phyloP scores from a whole-genome alignment of 352 stramenopile species.

The Globisporangium irregulare region DNA sequence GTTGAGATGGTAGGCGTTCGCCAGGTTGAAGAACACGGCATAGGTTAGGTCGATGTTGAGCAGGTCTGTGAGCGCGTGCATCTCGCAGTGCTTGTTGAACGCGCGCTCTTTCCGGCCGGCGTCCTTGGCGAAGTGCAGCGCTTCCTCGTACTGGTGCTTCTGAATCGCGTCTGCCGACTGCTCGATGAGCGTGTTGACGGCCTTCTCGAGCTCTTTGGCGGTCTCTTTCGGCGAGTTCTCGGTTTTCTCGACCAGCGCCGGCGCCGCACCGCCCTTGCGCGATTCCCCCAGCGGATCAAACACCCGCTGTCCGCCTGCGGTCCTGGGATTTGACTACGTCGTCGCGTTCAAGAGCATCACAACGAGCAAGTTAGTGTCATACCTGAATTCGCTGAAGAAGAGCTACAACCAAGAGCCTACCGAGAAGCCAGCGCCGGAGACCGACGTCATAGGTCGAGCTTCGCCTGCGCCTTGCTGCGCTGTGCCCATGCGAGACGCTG shows the following conservation, averaged over 20 bases:
- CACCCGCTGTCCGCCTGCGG: slow-evolving; percentile 56
- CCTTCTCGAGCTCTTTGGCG: slow-evolving; percentile 88
- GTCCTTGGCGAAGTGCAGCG: slow-evolving; percentile 87
- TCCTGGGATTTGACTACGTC: slow-evolving; percentile 75
- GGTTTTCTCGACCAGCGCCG: slow-evolving; percentile 85
- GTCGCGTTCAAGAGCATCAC: slow-evolving; percentile 10
- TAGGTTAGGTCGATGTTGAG: slow-evolving; percentile 95
- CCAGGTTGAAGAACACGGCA: slow-evolving; percentile 94
- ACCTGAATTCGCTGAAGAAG: no score
- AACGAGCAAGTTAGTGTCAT: neutral
- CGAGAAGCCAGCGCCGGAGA: slow-evolving; percentile 90
- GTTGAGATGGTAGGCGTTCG: slow-evolving; percentile 92
- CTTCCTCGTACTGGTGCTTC: slow-evolving; percentile 75
- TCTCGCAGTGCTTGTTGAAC: slow-evolving; percentile 91
- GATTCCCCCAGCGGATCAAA: slow-evolving; percentile 92
- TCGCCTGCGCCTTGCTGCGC: slow-evolving; percentile 47
- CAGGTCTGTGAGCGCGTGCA: slow-evolving; percentile 82
- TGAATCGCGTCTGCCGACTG: slow-evolving; percentile 80
- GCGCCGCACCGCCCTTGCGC: slow-evolving; percentile 70
- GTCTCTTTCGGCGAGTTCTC: slow-evolving; percentile 93
- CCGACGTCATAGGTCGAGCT: slow-evolving; percentile 91
- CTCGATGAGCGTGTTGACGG: slow-evolving; percentile 92
- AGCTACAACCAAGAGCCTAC: slow-evolving; percentile 26
- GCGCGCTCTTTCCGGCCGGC: slow-evolving; percentile 87
- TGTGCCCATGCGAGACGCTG: slow-evolving; percentile 62